phyloP scores from a whole-genome alignment of 257 asterid species.

The Scutellaria barbata region DNA sequence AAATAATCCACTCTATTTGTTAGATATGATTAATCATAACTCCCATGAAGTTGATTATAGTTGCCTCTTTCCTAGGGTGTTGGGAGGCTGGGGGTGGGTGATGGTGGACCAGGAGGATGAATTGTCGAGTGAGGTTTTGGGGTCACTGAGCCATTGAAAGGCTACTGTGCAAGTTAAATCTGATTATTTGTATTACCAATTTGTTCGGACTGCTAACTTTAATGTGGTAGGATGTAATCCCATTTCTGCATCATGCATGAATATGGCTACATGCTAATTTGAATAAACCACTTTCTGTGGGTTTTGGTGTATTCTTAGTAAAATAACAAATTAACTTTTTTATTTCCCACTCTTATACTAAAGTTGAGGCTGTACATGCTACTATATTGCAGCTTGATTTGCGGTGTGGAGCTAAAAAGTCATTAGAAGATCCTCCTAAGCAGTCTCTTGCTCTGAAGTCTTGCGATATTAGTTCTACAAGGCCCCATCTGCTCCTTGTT shows the following conservation, averaged over 20 bases:
- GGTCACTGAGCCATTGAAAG: slow-evolving; percentile 8
- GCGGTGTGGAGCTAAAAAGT: slow-evolving; percentile 85
- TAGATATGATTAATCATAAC: not conserved
- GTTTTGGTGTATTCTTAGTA: slow-evolving; percentile 16
- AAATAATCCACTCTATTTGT: not conserved
- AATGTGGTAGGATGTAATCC: slow-evolving; percentile 4
- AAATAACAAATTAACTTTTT: not conserved
- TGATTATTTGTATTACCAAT: not conserved
- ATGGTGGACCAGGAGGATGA: not conserved
- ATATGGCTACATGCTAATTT: not conserved
- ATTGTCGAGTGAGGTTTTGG: not conserved
- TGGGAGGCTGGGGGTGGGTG: not conserved
- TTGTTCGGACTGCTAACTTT: not conserved
- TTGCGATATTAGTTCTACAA: slow-evolving; percentile 83
- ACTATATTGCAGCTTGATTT: slow-evolving; percentile 78
- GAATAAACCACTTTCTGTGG: slow-evolving; percentile 18
- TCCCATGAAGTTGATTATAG: not conserved
- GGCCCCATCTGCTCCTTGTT: slow-evolving; percentile 97
- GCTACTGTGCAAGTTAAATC: not conserved
- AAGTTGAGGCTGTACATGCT: not conserved
- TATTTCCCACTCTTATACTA: slow-evolving; percentile 21
- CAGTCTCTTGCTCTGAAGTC: slow-evolving; percentile 82
- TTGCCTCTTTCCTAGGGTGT: not conserved
- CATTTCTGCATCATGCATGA: not conserved
- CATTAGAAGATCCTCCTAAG: slow-evolving; percentile 87